Conservation (phyloP, 768 basidiomycete genomes). For the Lentinula lateritia region DNA sequence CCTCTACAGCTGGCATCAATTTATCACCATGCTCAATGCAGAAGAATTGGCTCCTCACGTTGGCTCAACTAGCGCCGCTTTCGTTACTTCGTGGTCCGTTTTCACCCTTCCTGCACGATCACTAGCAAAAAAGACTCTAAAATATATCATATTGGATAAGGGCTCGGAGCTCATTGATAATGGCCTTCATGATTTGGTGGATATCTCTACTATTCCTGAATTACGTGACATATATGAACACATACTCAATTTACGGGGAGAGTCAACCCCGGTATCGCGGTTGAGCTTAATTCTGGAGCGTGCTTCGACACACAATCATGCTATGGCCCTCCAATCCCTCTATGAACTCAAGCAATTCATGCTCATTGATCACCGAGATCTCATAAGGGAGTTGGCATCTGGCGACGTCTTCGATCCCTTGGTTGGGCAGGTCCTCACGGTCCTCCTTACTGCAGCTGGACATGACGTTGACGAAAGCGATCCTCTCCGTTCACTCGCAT, state of each 20-base stretch:
- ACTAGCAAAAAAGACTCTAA: slow-evolving; percentile 54
- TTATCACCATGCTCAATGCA: slow-evolving; percentile 61
- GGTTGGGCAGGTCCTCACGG: slow-evolving; percentile 61
- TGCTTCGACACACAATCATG: slow-evolving; percentile 70
- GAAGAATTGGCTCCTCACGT: slow-evolving; percentile 78
- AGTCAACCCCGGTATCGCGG: slow-evolving; percentile 47
- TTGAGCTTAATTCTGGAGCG: slow-evolving; percentile 71
- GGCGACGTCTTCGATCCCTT: slow-evolving; percentile 85
- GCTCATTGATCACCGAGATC: slow-evolving; percentile 37
- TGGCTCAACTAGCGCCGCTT: slow-evolving; percentile 81
- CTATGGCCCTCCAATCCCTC: slow-evolving; percentile 69
- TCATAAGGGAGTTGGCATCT: slow-evolving; percentile 58
- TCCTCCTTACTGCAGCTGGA: slow-evolving; percentile 63
- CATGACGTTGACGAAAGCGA: slow-evolving; percentile 78
- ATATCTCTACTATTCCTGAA: slow-evolving; percentile 68
- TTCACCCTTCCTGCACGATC: slow-evolving; percentile 49
- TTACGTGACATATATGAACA: slow-evolving; percentile 38
- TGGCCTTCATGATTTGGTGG: slow-evolving; percentile 73
- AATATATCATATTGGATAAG: slow-evolving; percentile 59
- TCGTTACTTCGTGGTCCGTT: slow-evolving; percentile 71
- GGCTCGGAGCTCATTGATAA: slow-evolving; percentile 19
- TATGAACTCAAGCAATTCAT: slow-evolving; percentile 72
- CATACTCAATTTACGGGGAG: slow-evolving; percentile 39
- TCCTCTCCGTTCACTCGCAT: slow-evolving; percentile 61
- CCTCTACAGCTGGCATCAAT: slow-evolving; percentile 73